A percentile compares a stretch with the other conserved stretches of the same genome.
These are phyloP conservation scores for Trichophyton benhamiae DNA, from an alignment of 2,329 filamentous ascomycete species.

Conservation along the genomic window DNA sequence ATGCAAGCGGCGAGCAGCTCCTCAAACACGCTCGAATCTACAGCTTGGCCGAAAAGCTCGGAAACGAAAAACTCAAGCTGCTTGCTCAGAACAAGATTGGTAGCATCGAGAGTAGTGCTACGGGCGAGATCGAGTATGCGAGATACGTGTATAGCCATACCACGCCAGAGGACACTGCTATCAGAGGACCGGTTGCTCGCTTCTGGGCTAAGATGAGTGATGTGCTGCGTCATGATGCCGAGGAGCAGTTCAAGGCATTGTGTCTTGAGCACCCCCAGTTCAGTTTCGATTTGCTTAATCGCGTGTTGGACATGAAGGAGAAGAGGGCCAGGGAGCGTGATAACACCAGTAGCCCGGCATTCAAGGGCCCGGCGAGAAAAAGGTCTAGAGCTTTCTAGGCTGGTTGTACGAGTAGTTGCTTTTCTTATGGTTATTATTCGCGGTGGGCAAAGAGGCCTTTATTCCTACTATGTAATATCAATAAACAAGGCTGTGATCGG, in stretches of 20 bases:
- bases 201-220: conserved; percentile 80
- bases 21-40: conserved; percentile 83
- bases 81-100: conserved; percentile 85
- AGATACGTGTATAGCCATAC: conserved; percentile 81
- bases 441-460: background rate
- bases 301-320: conserved; percentile 36
- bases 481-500: background rate
- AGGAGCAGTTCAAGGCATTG: conserved; percentile 69
- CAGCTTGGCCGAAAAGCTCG: conserved; percentile 71
- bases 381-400: conserved; percentile 17
- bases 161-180: conserved; percentile 52
- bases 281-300: conserved; percentile 75
- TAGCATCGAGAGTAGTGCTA: conserved; percentile 73
- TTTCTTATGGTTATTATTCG: background rate
- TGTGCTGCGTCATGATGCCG: conserved; percentile 71
- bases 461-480: background rate
- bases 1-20: conserved; percentile 69
- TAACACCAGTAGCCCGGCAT: conserved; percentile 19
- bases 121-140: conserved; percentile 83
- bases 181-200: conserved; percentile 72
- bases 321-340: conserved; percentile 29
- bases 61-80: conserved; percentile 54
- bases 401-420: background rate
- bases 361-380: conserved; percentile 30
- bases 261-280: conserved; percentile 87